phyloP scores from a whole-genome alignment of 306 rosid species.

The Quercus suber region DNA sequence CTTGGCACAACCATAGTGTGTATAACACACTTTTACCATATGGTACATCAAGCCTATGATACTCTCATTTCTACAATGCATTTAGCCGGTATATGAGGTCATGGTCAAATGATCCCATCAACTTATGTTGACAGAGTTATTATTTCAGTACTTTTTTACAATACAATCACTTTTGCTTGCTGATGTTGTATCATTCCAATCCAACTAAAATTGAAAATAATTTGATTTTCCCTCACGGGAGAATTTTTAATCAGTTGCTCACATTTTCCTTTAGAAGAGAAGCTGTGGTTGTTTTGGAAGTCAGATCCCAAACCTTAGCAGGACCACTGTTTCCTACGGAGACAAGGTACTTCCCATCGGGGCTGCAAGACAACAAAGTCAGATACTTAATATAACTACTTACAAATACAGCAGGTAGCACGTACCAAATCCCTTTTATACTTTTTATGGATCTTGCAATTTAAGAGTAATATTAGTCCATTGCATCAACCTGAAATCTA shows the following conservation, averaged over 20 bases:
- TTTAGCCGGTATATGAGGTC: not conserved
- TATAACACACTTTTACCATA: too few relatives aligned
- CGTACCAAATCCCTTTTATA: not conserved
- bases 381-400: constrained; percentile 24
- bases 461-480: constrained; percentile 13
- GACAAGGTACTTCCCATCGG: constrained; percentile 71
- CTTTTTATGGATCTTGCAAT: not conserved
- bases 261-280: constrained; percentile 67
- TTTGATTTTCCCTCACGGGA: not conserved
- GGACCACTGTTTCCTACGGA: constrained; percentile 84
- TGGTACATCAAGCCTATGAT: too few relatives aligned
- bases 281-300: constrained; percentile 48
- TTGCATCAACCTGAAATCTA: constrained; percentile 73
- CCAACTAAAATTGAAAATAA: not conserved
- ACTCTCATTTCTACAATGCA: not conserved
- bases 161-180: not conserved
- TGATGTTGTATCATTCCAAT: not conserved
- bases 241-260: constrained; percentile 34
- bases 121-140: not conserved
- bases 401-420: constrained; percentile 6
- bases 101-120: too few relatives aligned
- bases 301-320: constrained; percentile 85
- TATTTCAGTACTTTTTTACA: not conserved
- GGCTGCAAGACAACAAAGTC: constrained; percentile 51
- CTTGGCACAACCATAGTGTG: too few relatives aligned